These are phyloP conservation scores for Thalia dealbata DNA, from an alignment of 176 grass and related monocot genomes.

Conservation along the genomic window DNA sequence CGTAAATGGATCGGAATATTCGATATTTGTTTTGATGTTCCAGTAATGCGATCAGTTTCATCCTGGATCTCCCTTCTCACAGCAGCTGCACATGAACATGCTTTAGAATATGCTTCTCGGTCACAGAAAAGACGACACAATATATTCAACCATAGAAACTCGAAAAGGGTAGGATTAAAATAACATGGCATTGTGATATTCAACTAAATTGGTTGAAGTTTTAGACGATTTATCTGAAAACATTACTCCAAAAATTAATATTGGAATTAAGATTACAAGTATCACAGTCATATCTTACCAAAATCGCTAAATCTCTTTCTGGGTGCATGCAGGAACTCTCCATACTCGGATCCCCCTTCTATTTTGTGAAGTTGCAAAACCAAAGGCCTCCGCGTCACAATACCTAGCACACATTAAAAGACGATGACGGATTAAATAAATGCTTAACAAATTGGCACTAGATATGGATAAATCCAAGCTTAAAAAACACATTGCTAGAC, in stretches of 20 bases:
- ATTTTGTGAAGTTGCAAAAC: conserved; percentile 21
- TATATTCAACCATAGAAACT: too few relatives aligned
- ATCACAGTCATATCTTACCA: neutral
- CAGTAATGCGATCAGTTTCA: conserved; percentile 96
- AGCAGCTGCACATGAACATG: conserved; percentile 47
- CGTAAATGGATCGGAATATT: conserved; percentile 94
- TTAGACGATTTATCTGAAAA: too few relatives aligned
- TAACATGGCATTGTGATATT: too few relatives aligned
- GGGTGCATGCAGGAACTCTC: conserved; percentile 17
- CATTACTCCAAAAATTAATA: too few relatives aligned
- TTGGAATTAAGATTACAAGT: neutral
- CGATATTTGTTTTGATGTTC: conserved; percentile 96
- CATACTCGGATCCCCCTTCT: conserved; percentile 7
- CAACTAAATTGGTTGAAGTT: too few relatives aligned
- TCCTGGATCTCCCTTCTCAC: conserved; percentile 91
- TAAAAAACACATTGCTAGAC: too few relatives aligned
- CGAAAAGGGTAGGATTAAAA: too few relatives aligned
- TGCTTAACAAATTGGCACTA: too few relatives aligned
- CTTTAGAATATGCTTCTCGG: neutral
- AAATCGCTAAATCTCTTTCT: conserved; percentile 15
- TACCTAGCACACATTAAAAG: neutral
- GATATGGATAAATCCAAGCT: too few relatives aligned
- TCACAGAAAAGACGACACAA: too few relatives aligned
- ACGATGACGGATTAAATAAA: neutral
- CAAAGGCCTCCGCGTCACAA: conserved; percentile 18